Base-by-base conservation (phyloP, 2,329 filamentous ascomycete genomes). In the Dothideomycetes sp. region DNA sequence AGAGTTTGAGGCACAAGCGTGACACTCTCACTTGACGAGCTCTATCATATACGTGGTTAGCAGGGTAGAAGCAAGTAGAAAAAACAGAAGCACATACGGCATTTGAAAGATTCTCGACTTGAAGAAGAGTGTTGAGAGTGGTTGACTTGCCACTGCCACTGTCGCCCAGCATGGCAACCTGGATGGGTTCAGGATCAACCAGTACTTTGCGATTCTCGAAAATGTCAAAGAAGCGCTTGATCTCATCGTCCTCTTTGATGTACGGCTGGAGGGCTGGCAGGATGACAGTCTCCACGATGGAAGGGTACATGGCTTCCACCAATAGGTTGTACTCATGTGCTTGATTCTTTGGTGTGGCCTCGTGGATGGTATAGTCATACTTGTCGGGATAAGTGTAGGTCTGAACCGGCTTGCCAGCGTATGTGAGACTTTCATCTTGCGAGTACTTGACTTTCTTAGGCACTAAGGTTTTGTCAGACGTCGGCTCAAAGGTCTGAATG, bases 51-150 rank as follows among this genome's bases (percentile, higher is more conserved):
- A n/a, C n/a, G n/a, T n/a, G n/a, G n/a, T n/a, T n/a, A n/a, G n/a
- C n/a, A n/a, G n/a, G n/a, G n/a, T n/a, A n/a, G n/a, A n/a, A n/a
- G n/a, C n/a, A n/a, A n/a, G n/a, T n/a, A n/a, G n/a, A n/a, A n/a
- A n/a, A n/a, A n/a, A n/a, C n/a, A n/a, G n/a, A 7, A 24, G n/a
- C 9, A n/a, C 33, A 5, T 35, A 35, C 24, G 3, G 24, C 24
- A 5, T 11, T 28, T 2, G 39, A 17, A 7, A 41, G 23, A 17
- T 22, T 30, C 13, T 18, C 5, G 2, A 12, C 12, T 7, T 18
- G 16, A 2, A 41, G 16, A 4, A 41, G 3, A 9, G 27, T 41
- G 31, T 34, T 41, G 18, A 41, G 20, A 23, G 24, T 33, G 12
- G 3, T 34, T 1, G 30, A 23, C 8, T 34, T 41, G 13, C 30